Base-by-base conservation (phyloP, 805 yeast species). In the Saccharomycopsis sp. region DNA sequence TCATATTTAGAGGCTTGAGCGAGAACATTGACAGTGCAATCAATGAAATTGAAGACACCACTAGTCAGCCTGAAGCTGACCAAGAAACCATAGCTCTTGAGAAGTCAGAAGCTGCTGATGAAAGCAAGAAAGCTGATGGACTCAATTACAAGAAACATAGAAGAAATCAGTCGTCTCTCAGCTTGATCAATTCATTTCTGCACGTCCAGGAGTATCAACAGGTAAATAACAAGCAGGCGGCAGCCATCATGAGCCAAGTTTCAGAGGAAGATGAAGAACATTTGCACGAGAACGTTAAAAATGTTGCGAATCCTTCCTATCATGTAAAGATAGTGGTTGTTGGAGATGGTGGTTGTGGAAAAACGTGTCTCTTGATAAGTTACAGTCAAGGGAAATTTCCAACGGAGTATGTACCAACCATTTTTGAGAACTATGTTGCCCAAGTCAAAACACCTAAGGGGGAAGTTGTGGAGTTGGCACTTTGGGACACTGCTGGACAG, bases 401-500 rank as follows among this genome's bases (percentile, higher is more conserved):
- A 1, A 80, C 79, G 50, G 76, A 78, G 7, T 87, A 90, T 67
- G 87, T 87, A 4, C 96, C 96, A 1, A 88, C 94, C 0, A 84
- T 89, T 29, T 88, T 89, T 71, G 95, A 88, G 63, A 88, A 87
- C 69, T 87, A 87, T 67, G 82, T 83, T 12, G 80, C 87, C 7
- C 77, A 77, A 46, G 80, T 85, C 1, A 69, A 67, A 41, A 74
- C 78, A 1, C 73, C 79, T 0, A 79, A 79, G 3, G 73, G 74
- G 24, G 79, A 81, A 64, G 63, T 70, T n/a, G 76, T 86, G 20
- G 91, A 85, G 66, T 70, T 89, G 63, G 88, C 89, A 0, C 70
- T 89, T 34, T 89, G 95, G 95, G 97, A 89, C 68, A 88, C 96
- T 0, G 96, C 96, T 0, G 94, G 96, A 2, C 94, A 88, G 71